phyloP scores from a whole-genome alignment of 495 filamentous ascomycete species.

The Wilcoxina mikolae region DNA sequence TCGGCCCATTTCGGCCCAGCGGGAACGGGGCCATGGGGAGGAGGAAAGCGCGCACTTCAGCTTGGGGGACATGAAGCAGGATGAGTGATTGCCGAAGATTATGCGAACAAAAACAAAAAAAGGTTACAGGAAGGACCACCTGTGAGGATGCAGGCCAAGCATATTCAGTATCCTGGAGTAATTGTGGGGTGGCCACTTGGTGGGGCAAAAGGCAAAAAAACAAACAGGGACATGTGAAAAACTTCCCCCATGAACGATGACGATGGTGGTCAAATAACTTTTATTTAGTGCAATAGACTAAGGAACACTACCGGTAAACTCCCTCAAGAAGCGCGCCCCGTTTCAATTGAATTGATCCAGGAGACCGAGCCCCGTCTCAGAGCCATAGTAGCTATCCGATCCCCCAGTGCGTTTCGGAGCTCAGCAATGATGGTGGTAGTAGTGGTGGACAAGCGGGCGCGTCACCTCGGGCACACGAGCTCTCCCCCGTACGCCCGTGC shows the following conservation, averaged over 20 bases:
- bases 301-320: neutral
- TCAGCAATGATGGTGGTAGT: neutral
- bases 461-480: neutral
- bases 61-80: neutral
- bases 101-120: neutral
- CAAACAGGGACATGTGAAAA: no score
- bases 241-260: no score
- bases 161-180: no score
- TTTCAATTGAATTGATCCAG: neutral
- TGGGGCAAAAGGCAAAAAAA: neutral
- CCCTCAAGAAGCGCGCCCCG: neutral
- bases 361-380: neutral
- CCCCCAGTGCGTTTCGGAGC: neutral
- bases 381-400: neutral
- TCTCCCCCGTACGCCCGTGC: neutral
- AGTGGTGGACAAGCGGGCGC: neutral
- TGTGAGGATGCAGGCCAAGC: neutral
- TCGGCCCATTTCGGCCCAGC: slow-evolving; percentile 11
- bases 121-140: neutral
- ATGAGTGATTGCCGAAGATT: neutral
- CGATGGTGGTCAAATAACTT: no score
- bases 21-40: neutral
- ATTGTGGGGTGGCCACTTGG: neutral
- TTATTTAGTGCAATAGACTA: no score
- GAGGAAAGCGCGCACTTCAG: neutral